These are phyloP conservation scores for Fusarium irregulare DNA, from an alignment of 2,329 filamentous ascomycete species.

Conservation along the genomic window DNA sequence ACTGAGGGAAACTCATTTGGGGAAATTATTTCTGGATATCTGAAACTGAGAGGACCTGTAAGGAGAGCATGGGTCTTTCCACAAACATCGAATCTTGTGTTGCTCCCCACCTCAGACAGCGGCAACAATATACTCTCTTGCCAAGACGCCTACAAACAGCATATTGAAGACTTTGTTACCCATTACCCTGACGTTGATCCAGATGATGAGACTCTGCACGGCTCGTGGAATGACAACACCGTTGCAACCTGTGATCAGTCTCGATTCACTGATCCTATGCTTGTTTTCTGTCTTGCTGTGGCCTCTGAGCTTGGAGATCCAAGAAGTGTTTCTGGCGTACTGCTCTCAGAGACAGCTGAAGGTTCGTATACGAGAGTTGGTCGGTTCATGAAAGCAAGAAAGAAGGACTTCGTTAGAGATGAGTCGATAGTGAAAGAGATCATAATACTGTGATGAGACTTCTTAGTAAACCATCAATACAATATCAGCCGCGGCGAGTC, in stretches of 20 bases:
- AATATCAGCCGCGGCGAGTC: too few relatives aligned
- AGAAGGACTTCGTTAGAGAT: not conserved
- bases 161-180: not conserved
- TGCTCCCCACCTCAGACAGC: accelerated
- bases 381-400: not conserved
- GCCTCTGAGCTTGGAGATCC: accelerated
- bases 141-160: not conserved
- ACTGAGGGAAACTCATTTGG: accelerated
- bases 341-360: accelerated
- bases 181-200: not conserved
- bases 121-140: not conserved
- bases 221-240: not conserved
- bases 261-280: not conserved
- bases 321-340: not conserved
- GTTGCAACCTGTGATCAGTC: not conserved
- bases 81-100: not conserved
- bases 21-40: not conserved
- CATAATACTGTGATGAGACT: accelerated
- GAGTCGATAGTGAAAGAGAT: accelerated
- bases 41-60: not conserved
- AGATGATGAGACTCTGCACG: not conserved
- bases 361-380: accelerated
- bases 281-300: not conserved
- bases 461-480: too few relatives aligned
- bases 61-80: not conserved